phyloP scores from a whole-genome alignment of 2,329 filamentous ascomycete species.

The Colletotrichum sp. region DNA sequence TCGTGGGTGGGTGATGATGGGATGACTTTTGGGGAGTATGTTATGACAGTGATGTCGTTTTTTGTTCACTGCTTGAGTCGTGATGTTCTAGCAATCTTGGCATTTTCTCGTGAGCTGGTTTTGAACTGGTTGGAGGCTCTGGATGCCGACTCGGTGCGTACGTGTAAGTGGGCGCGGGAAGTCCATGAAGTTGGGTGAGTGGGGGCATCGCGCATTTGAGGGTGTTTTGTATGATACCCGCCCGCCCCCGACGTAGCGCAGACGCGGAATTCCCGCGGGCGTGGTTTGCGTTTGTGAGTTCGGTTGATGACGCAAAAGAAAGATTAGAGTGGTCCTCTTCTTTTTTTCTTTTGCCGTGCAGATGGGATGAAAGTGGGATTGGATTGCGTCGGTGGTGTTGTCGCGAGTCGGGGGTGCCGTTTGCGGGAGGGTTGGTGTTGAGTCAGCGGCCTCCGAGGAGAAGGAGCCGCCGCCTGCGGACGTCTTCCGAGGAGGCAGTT shows the following conservation, averaged over 20 bases:
- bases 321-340: neutral
- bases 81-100: neutral
- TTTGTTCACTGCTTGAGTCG: neutral
- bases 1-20: neutral
- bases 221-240: neutral
- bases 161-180: neutral
- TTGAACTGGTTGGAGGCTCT: neutral
- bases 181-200: neutral
- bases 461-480: neutral
- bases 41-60: neutral
- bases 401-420: neutral
- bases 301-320: neutral
- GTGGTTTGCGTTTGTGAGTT: neutral
- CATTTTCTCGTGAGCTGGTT: rapidly evolving
- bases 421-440: neutral
- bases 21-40: neutral
- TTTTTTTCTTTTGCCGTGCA: neutral
- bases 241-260: neutral
- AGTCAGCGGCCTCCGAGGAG: neutral
- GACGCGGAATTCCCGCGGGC: neutral
- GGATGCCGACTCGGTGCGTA: neutral
- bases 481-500: neutral
- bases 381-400: neutral
- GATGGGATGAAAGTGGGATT: neutral
- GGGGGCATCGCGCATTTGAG: neutral